Percentiles rank a stretch among this genome's conserved stretches.
Conservation (phyloP, 2,329 filamentous ascomycete genomes). For the Fusarium protoensiforme region DNA sequence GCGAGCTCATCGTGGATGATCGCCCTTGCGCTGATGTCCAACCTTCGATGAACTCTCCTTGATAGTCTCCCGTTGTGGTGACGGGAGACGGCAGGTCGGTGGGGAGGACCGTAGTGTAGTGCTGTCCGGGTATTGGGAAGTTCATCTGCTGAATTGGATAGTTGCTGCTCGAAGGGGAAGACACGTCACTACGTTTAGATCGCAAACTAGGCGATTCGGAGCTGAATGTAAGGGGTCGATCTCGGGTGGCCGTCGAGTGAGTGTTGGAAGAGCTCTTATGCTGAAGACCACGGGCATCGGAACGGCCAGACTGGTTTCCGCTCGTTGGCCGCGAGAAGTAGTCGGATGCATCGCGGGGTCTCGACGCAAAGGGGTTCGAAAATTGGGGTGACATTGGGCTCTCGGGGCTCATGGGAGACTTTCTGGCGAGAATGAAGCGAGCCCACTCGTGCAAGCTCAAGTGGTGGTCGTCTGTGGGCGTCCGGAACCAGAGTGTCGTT, state of each 20-base stretch:
- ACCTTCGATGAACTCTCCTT: constrained; percentile 68
- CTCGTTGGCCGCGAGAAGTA: constrained; percentile 57
- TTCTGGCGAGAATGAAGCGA: constrained; percentile 61
- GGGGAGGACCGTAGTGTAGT: constrained; percentile 64
- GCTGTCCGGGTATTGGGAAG: constrained; percentile 54
- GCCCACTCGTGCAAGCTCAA: constrained; percentile 70
- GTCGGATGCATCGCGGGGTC: constrained; percentile 55
- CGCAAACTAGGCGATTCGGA: constrained; percentile 71
- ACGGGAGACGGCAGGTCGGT: constrained; percentile 68
- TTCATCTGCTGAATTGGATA: constrained; percentile 53
- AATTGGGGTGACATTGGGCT: constrained; percentile 66
- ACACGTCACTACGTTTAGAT: constrained; percentile 72
- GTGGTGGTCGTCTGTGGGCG: constrained; percentile 61
- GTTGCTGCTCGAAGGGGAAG: constrained; percentile 65
- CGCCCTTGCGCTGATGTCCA: constrained; percentile 71
- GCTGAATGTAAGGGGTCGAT: constrained; percentile 62
- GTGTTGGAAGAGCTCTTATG: constrained; percentile 62
- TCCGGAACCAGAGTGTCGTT: constrained; percentile 67
- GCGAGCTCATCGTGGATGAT: constrained; percentile 68
- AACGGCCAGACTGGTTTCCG: constrained; percentile 52
- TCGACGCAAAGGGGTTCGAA: constrained; percentile 62
- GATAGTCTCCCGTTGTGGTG: constrained; percentile 64
- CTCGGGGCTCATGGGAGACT: constrained; percentile 59
- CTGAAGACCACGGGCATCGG: constrained; percentile 50
- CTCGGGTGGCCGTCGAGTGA: constrained; percentile 58